Percentiles rank a stretch among this genome's conserved stretches.
Conservation (phyloP, 1,139 yeast species). For the Suhomyces bokatorum region DNA sequence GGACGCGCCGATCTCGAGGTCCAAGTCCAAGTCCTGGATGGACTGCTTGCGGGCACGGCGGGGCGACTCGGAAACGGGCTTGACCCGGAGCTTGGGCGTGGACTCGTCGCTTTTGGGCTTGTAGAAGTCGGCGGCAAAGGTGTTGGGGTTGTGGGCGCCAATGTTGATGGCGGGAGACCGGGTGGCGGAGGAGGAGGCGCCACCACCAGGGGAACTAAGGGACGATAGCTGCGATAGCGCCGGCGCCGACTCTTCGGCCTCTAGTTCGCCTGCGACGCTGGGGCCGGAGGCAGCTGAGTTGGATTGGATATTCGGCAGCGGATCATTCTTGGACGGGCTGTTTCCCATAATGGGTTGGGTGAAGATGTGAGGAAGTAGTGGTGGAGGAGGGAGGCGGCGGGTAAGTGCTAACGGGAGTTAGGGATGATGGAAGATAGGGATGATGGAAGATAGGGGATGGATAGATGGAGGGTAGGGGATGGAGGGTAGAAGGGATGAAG, state of each 20-base stretch:
- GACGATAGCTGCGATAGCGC: conserved; percentile 41
- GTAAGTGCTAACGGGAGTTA: background rate
- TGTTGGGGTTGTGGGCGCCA: conserved; percentile 13
- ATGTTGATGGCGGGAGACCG: conserved; percentile 21
- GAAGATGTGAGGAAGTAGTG: background rate
- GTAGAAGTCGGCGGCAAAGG: conserved; percentile 15
- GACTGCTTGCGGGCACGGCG: conserved; percentile 8
- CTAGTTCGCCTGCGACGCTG: conserved; percentile 36
- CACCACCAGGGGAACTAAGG: conserved; percentile 9
- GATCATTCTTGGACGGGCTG: conserved; percentile 58
- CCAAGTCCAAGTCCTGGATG: conserved; percentile 26
- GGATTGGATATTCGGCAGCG: conserved; percentile 43
- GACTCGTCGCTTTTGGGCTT: conserved; percentile 7
- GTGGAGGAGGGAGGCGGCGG: background rate
- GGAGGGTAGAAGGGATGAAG: background rate
- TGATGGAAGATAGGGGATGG: too few species aligned
- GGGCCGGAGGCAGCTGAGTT: conserved; percentile 24
- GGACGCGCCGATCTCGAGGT: conserved; percentile 46
- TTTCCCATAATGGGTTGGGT: conserved; percentile 47
- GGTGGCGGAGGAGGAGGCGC: conserved; percentile 13
- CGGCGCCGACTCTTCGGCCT: conserved; percentile 47
- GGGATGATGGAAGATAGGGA: background rate
- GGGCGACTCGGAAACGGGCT: conserved; percentile 7
- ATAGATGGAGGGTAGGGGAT: background rate
- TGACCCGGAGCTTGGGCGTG: conserved; percentile 2